Evolutionary conservation across 2,329 filamentous ascomycete genomes (phyloP), one percentile per base, ranked within the genome.

Genomic region (Chaetomiaceae sp.): DNA sequence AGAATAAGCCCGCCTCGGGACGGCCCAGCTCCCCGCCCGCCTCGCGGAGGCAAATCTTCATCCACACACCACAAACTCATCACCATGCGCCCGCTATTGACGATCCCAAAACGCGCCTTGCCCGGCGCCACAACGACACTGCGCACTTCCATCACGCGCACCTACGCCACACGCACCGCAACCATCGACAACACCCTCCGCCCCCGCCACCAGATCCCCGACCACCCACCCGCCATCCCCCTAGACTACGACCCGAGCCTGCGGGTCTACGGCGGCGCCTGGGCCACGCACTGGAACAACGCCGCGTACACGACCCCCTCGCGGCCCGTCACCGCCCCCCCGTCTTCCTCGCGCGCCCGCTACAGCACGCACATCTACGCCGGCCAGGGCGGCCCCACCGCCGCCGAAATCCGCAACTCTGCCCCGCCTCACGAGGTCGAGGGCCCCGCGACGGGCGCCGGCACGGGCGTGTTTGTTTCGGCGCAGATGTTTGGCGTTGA

Each of bases 291-390:
- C n/a, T 33, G 30, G 36, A 32, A 30, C 26, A 42, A 29, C 30
- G 35, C 41, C 18, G 29, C n/a, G 2, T 34, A 14, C 33, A 29
- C 11, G 9, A 19, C 15, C 11, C 10, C 4, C 19, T 5, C 38
- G 38, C 29, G 29, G 11, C 17, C 37, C 12, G 15, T 14, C 22
- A 39, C 48, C 40, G 33, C 50, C n/a, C 42, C 27, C 33, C 3
- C 35, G 9, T 43, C 45, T 17, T 40, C 43, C 27, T 29, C 41
- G 42, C 49, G n/a, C n/a, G n/a, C n/a, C n/a, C n/a, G n/a, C n/a
- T n/a, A 50, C 50, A 47, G 27, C 30, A 55, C 52, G 7, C 45
- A 51, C 3, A 49, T 53, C 43, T 53, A 53, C 39, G 42, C 48
- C 41, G 50, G 50, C 18, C 50, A 53, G 15, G 19, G 18, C 7